Percentiles rank a stretch among this genome's conserved stretches.
These are phyloP conservation scores for Phytophthora rubi DNA, from an alignment of 352 stramenopile genomes.

Conservation along the genomic window DNA sequence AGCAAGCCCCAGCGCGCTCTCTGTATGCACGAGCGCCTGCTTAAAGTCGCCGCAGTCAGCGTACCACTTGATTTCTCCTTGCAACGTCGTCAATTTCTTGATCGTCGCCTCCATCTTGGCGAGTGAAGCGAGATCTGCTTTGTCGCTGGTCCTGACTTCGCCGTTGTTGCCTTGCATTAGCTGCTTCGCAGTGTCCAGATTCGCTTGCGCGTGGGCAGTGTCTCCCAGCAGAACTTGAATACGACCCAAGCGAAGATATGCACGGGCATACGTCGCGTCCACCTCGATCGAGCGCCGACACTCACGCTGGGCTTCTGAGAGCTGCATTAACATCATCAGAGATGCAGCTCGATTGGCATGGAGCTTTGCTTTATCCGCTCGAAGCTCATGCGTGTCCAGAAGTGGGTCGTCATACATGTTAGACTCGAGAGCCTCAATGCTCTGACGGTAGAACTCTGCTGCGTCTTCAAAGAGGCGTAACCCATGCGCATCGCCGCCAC, in stretches of 20 bases:
- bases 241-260: conserved; percentile 72
- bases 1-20: conserved; percentile 61
- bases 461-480: conserved; percentile 53
- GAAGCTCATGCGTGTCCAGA: conserved; percentile 43
- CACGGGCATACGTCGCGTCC: conserved; percentile 73
- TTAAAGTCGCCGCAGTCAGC: conserved; percentile 54
- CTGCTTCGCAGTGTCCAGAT: conserved; percentile 51
- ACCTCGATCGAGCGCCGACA: conserved; percentile 65
- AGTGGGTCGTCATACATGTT: conserved; percentile 40
- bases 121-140: conserved; percentile 50
- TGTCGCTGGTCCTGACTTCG: conserved; percentile 32
- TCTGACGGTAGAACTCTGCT: conserved; percentile 65
- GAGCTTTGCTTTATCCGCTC: conserved; percentile 82
- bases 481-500: conserved; percentile 58
- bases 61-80: conserved; percentile 68
- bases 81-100: conserved; percentile 50
- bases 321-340: conserved; percentile 82
- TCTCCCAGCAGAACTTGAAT: conserved; percentile 79
- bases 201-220: conserved; percentile 56
- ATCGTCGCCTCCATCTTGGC: conserved; percentile 65
- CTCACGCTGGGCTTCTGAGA: conserved; percentile 75
- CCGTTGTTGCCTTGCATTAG: conserved; percentile 34
- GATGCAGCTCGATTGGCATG: conserved; percentile 81
- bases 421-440: conserved; percentile 56
- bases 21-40: conserved; percentile 50